Base-by-base conservation (phyloP, 108 stramenopile genomes). In the Stephanodiscus minutulus region DNA sequence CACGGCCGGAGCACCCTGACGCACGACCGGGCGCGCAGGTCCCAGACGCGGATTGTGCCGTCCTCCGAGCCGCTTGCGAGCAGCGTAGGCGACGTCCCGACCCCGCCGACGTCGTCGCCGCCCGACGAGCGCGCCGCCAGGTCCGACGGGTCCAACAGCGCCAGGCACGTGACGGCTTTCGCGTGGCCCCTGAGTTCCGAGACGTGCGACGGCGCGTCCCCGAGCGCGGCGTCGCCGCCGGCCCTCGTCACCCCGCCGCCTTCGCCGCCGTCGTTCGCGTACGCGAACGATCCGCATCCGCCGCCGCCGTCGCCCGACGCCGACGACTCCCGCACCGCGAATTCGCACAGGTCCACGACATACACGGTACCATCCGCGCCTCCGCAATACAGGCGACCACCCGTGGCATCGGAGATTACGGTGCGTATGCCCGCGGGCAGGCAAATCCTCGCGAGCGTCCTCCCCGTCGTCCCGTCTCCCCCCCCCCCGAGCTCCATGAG, bases 1-100 rank as follows among this genome's bases (percentile, higher is more conserved):
- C 93, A 94, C 7, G 90, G 91, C 10, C 79, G 73, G 43, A 94
- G 35, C 0, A 87, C 77, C 60, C 74, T 77, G 20, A 91, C 66
- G 55, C 91, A 91, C 29, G 77, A 82, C 65, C 91, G 59, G 7
- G 91, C 82, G 36, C 79, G 79, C 29, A 92, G 35, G 60, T 92
- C 88, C 94, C 94, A 95, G n/a, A 91, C 77, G 18, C 94, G 88
- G 27, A 95, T 27, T 7, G 86, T 76, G 25, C 94, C 94, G 58
- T 80, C 77, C 25, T 84, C 72, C 37, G 88, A 89, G 5, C 93
- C 93, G 72, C 87, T 90, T 13, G 85, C 78, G 17, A 94, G 73
- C 1, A 44, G 43, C 13, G 13, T 44, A 12, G 73, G 43, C 37
- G 68, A 46, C 27, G 64, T 43, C 7, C 29, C 43, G 33, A 56